These are phyloP conservation scores for Sphaerostilbella broomeana DNA, from an alignment of 2,329 filamentous ascomycete species.

Conservation along the genomic window DNA sequence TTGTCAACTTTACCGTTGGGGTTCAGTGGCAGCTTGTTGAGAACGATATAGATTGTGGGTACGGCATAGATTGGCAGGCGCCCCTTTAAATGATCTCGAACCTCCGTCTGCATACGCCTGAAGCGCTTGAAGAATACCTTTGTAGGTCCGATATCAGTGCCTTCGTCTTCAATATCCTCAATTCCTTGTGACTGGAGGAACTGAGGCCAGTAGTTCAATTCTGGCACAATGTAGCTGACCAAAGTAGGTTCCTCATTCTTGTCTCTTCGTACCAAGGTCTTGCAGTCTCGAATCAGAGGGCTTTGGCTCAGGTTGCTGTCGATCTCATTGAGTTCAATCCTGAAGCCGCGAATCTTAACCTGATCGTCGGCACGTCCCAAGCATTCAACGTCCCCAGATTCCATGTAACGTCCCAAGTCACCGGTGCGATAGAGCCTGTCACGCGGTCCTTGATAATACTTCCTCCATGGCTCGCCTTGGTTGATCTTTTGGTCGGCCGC, in stretches of 20 bases:
- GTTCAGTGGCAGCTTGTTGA: slow-evolving; percentile 48
- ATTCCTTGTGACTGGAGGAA: slow-evolving; percentile 54
- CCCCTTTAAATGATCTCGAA: slow-evolving; percentile 61
- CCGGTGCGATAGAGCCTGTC: slow-evolving; percentile 85
- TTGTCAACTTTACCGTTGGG: slow-evolving; percentile 78
- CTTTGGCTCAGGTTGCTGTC: slow-evolving; percentile 73
- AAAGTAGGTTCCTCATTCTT: slow-evolving; percentile 63
- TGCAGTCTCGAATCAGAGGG: slow-evolving; percentile 72
- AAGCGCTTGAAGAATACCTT: slow-evolving; percentile 39
- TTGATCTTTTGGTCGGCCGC: slow-evolving; percentile 52
- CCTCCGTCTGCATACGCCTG: slow-evolving; percentile 40
- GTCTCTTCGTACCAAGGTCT: slow-evolving; percentile 62
- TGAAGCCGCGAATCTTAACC: slow-evolving; percentile 93
- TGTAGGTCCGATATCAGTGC: slow-evolving; percentile 37
- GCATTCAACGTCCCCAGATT: slow-evolving; percentile 64
- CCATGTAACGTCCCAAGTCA: slow-evolving; percentile 71
- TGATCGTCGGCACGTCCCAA: slow-evolving; percentile 80
- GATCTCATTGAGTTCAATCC: slow-evolving; percentile 91
- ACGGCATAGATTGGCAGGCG: slow-evolving; percentile 38
- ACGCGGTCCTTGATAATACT: slow-evolving; percentile 71
- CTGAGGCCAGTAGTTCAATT: slow-evolving; percentile 63
- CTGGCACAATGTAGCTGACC: slow-evolving; percentile 83
- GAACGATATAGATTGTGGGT: slow-evolving; percentile 28
- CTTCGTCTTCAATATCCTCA: slow-evolving; percentile 50
- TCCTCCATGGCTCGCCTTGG: slow-evolving; percentile 64